phyloP scores from a whole-genome alignment of 768 basidiomycete species.

The Filobasidium wieringae region DNA sequence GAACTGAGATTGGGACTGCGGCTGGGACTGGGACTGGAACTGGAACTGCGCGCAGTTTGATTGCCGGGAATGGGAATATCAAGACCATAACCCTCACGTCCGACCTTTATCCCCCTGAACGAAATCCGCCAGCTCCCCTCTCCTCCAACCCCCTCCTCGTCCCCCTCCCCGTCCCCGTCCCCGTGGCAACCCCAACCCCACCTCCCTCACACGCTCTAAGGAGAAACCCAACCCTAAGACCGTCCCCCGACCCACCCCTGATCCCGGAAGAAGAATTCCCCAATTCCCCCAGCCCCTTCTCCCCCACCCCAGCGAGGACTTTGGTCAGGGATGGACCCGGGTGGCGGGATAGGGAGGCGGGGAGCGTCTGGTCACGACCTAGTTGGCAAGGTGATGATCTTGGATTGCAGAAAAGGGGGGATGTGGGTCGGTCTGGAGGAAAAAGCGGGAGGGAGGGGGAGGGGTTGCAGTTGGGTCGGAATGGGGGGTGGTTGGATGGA shows the following conservation, averaged over 20 bases:
- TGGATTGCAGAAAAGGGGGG: neutral
- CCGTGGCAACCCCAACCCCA: too few relatives aligned
- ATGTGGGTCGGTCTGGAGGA: neutral
- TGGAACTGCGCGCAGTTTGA: too few relatives aligned
- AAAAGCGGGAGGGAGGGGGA: too few relatives aligned
- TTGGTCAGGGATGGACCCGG: neutral
- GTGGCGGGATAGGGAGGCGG: neutral
- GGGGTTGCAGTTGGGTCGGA: too few relatives aligned
- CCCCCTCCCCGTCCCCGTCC: too few relatives aligned
- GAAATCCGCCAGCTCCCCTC: too few relatives aligned
- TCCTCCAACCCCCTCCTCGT: too few relatives aligned
- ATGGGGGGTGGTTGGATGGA: too few relatives aligned
- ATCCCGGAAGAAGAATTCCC: neutral
- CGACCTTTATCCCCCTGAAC: too few relatives aligned
- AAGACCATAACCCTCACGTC: neutral
- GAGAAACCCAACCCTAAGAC: neutral
- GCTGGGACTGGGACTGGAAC: too few relatives aligned
- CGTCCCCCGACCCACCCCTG: neutral
- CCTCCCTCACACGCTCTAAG: neutral
- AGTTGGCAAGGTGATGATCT: neutral
- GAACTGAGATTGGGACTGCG: too few relatives aligned
- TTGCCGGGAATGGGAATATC: neutral
- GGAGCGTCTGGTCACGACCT: neutral
- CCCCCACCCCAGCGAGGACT: neutral
- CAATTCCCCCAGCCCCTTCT: neutral